Conservation (phyloP, 805 yeast genomes). For the Pichia heedii region DNA sequence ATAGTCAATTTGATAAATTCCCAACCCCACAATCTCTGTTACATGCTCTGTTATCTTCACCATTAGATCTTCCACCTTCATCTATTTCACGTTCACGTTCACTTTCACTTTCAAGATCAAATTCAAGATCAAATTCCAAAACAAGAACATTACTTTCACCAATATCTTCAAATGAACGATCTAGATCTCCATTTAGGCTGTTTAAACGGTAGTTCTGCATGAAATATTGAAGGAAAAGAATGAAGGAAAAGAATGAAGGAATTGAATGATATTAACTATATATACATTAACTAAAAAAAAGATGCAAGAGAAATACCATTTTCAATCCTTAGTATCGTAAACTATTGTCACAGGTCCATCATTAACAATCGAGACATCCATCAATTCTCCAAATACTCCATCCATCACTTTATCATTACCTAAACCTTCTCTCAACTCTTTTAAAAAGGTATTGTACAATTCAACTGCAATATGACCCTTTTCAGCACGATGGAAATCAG, state of each 20-base stretch:
- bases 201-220: conserved; percentile 12
- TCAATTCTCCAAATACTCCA: conserved; percentile 94
- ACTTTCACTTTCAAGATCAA: too few species aligned
- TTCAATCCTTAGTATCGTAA: conserved; percentile 53
- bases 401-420: conserved; percentile 58
- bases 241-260: too few species aligned
- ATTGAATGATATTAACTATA: too few species aligned
- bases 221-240: too few species aligned
- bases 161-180: conserved; percentile 3
- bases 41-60: background rate
- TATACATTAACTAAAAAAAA: too few species aligned
- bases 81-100: too few species aligned
- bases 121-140: too few species aligned
- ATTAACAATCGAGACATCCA: conserved; percentile 82
- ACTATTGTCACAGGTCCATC: conserved; percentile 92
- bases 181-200: conserved; percentile 25
- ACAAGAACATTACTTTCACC: too few species aligned
- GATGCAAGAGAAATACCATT: too few species aligned
- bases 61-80: background rate
- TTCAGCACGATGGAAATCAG: conserved; percentile 90
- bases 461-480: conserved; percentile 53
- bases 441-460: conserved; percentile 46
- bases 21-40: background rate
- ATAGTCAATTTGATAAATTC: background rate
- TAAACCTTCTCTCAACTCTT: conserved; percentile 37